phyloP scores from a whole-genome alignment of 257 asterid species.

The Catharanthus roseus region DNA sequence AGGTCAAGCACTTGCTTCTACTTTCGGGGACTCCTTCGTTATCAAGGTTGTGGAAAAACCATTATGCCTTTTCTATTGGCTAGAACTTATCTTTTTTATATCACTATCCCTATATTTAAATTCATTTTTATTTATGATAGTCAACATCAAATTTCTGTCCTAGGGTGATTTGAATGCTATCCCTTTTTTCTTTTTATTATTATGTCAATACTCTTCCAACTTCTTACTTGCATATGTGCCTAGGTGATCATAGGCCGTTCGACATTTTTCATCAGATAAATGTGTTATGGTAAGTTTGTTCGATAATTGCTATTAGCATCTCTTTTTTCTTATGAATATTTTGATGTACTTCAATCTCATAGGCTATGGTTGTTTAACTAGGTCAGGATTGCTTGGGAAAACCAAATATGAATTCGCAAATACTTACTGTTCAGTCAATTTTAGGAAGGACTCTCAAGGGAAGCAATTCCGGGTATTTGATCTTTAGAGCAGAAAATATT shows the following conservation, averaged over 20 bases:
- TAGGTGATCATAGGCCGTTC: slow-evolving; percentile 90
- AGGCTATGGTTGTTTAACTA: slow-evolving; percentile 30
- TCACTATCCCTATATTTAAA: not conserved
- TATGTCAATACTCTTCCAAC: slow-evolving; percentile 16
- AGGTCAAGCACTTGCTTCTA: slow-evolving; percentile 79
- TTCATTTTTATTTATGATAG: not conserved
- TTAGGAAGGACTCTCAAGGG: slow-evolving; percentile 55
- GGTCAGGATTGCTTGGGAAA: slow-evolving; percentile 96
- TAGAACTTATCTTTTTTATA: slow-evolving; percentile 2
- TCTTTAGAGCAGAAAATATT: not conserved
- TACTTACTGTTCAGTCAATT: slow-evolving; percentile 68
- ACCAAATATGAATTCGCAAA: slow-evolving; percentile 83
- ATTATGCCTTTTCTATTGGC: not conserved
- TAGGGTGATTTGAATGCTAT: not conserved
- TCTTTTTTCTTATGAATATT: slow-evolving; percentile 3
- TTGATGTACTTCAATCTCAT: slow-evolving; percentile 3
- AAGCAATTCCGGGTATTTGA: slow-evolving; percentile 58
- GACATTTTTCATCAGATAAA: slow-evolving; percentile 98
- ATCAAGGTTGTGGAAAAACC: slow-evolving; percentile 64
- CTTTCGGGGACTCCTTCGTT: slow-evolving; percentile 97
- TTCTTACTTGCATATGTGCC: slow-evolving; percentile 42
- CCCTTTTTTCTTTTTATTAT: slow-evolving; percentile 14
- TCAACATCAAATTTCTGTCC: not conserved
- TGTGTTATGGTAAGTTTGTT: slow-evolving; percentile 69
- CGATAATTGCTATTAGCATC: slow-evolving; percentile 5